Percentiles rank a stretch among this genome's conserved stretches.
Conservation (phyloP, 306 rosid species). For the Rubus parviflorus region DNA sequence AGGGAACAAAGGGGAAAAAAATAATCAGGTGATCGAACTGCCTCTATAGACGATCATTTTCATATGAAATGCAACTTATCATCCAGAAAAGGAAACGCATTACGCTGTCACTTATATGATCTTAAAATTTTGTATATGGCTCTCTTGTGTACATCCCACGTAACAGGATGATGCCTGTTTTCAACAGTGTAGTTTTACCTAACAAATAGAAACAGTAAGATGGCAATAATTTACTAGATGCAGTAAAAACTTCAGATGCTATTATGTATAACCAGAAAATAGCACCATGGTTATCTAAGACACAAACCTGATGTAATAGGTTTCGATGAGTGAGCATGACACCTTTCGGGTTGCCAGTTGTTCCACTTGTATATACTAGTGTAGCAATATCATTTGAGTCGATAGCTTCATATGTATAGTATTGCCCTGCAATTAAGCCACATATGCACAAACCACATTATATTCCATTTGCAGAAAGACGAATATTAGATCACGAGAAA, state of each 20-base stretch:
- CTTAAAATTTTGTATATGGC: neutral
- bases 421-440: slow-evolving; percentile 49
- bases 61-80: neutral
- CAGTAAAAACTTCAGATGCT: neutral
- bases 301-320: slow-evolving; percentile 86
- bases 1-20: slow-evolving; percentile 2
- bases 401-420: slow-evolving; percentile 60
- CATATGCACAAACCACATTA: neutral
- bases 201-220: neutral
- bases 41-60: neutral
- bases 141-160: neutral
- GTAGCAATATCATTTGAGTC: slow-evolving; percentile 79
- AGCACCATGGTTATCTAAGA: neutral
- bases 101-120: neutral
- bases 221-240: neutral
- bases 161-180: neutral
- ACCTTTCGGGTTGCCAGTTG: slow-evolving; percentile 94
- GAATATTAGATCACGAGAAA: neutral
- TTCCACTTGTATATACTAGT: slow-evolving; percentile 89
- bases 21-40: neutral
- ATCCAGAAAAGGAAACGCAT: neutral
- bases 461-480: neutral
- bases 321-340: slow-evolving; percentile 90
- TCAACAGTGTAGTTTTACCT: neutral
- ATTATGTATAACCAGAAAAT: neutral